A percentile compares a stretch with the other conserved stretches of the same genome.
phyloP scores from a whole-genome alignment of 1,284 basidiomycete species.

The Leccinum pachyderme region DNA sequence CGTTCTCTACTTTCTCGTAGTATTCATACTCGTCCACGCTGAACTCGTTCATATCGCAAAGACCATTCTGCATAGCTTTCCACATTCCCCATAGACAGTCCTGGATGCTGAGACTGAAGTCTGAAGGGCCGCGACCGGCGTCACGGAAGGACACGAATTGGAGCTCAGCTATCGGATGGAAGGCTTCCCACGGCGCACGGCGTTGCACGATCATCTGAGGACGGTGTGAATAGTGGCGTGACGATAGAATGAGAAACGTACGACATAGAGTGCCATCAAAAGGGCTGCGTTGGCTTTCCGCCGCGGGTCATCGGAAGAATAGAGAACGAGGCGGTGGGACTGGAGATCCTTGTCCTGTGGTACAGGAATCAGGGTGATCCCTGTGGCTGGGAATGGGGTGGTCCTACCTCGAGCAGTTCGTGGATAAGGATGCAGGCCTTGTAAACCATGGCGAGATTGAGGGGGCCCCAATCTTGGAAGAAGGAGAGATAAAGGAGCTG shows the following conservation, averaged over 20 bases:
- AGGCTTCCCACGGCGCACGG: slow-evolving; percentile 92
- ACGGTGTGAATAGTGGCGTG: slow-evolving; percentile 18
- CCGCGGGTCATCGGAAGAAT: slow-evolving; percentile 82
- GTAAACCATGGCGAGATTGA: slow-evolving; percentile 91
- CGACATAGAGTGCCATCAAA: slow-evolving; percentile 87
- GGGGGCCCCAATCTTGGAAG: slow-evolving; percentile 92
- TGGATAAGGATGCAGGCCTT: slow-evolving; percentile 93
- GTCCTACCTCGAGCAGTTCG: slow-evolving; percentile 75
- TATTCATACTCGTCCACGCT: slow-evolving; percentile 87
- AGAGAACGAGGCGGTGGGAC: slow-evolving; percentile 79
- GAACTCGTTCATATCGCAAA: slow-evolving; percentile 93
- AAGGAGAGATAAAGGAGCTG: slow-evolving; percentile 92
- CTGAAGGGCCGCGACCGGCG: slow-evolving; percentile 89
- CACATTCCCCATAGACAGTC: slow-evolving; percentile 95
- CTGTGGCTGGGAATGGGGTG: neutral
- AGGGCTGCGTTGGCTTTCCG: slow-evolving; percentile 93
- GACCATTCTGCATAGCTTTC: slow-evolving; percentile 87
- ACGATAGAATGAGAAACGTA: slow-evolving; percentile 41
- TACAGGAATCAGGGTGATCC: slow-evolving; percentile 15
- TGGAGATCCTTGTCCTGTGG: slow-evolving; percentile 66
- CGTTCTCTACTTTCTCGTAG: slow-evolving; percentile 95
- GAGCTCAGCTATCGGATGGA: slow-evolving; percentile 86
- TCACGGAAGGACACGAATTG: slow-evolving; percentile 97
- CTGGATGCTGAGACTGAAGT: slow-evolving; percentile 91
- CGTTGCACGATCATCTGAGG: slow-evolving; percentile 89